Conservation (phyloP, 139 green algal species). For the Chlorella sp. region DNA sequence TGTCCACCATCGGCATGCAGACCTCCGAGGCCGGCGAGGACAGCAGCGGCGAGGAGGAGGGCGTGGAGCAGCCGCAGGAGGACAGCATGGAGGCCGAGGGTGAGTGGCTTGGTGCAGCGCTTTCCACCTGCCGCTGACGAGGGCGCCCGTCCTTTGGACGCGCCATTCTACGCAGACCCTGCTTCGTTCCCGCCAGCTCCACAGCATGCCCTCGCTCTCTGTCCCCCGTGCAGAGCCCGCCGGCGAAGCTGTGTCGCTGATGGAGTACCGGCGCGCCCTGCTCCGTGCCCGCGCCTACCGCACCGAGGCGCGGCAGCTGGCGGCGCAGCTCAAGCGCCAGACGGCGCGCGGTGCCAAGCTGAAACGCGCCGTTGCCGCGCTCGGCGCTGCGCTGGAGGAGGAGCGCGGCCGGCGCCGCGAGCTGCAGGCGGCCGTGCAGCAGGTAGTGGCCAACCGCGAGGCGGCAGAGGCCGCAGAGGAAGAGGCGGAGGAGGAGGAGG, state of each 20-base stretch:
- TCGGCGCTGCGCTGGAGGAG: constrained; percentile 24
- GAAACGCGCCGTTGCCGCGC: constrained; percentile 12
- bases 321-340: constrained; percentile 17
- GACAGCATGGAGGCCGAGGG: not conserved
- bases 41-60: constrained; percentile 19
- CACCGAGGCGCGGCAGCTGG: constrained; percentile 15
- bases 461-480: constrained; percentile 7
- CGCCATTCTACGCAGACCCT: too few species aligned
- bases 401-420: constrained; percentile 29
- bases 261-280: constrained; percentile 23
- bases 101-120: not conserved
- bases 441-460: constrained; percentile 33
- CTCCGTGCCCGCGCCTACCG: constrained; percentile 23
- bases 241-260: constrained; percentile 10
- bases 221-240: not conserved
- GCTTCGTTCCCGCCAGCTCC: not conserved
- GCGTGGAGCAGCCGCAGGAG: constrained; percentile 4
- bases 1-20: constrained; percentile 23
- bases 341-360: constrained; percentile 8
- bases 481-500: constrained; percentile 18
- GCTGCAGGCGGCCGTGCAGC: constrained; percentile 40
- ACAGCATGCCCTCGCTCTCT: not conserved
- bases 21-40: constrained; percentile 6
- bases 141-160: too few species aligned
- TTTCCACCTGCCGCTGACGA: too few species aligned